These are phyloP conservation scores for Vigna unguiculata DNA, from an alignment of 306 rosid species.

Conservation along the genomic window DNA sequence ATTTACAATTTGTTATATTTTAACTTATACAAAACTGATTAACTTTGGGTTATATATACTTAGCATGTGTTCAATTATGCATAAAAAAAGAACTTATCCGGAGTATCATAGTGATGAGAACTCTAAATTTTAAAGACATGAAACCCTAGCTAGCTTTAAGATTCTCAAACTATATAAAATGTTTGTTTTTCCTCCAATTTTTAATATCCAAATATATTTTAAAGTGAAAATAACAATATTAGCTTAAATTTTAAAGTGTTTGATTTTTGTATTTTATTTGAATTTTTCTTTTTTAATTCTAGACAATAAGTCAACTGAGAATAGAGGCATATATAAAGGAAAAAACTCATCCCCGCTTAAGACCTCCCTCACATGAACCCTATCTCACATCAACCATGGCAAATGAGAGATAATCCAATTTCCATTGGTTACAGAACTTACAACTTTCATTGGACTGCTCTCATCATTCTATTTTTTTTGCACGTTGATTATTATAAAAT, in stretches of 20 bases:
- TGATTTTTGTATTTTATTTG: neutral
- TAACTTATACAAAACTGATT: too few relatives aligned
- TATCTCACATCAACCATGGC: conserved; percentile 4
- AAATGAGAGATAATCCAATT: neutral
- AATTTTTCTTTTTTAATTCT: neutral
- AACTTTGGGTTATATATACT: too few relatives aligned
- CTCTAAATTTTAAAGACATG: too few relatives aligned
- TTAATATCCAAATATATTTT: too few relatives aligned
- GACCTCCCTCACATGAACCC: conserved; percentile 73
- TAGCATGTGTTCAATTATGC: too few relatives aligned
- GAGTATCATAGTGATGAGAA: too few relatives aligned
- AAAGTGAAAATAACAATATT: too few relatives aligned
- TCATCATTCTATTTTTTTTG: neutral
- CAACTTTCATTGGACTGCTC: neutral
- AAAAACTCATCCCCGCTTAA: conserved; percentile 63
- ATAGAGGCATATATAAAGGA: neutral
- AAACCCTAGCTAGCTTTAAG: neutral
- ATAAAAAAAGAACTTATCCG: too few relatives aligned
- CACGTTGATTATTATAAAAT: neutral
- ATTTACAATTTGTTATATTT: too few relatives aligned
- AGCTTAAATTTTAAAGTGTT: too few relatives aligned
- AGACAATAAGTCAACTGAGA: conserved; percentile 57
- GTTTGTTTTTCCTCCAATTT: neutral
- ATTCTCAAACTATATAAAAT: neutral
- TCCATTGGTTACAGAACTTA: neutral